These are phyloP conservation scores for Mollisia scopiformis DNA, from an alignment of 2,329 filamentous ascomycete species.

Conservation along the genomic window DNA sequence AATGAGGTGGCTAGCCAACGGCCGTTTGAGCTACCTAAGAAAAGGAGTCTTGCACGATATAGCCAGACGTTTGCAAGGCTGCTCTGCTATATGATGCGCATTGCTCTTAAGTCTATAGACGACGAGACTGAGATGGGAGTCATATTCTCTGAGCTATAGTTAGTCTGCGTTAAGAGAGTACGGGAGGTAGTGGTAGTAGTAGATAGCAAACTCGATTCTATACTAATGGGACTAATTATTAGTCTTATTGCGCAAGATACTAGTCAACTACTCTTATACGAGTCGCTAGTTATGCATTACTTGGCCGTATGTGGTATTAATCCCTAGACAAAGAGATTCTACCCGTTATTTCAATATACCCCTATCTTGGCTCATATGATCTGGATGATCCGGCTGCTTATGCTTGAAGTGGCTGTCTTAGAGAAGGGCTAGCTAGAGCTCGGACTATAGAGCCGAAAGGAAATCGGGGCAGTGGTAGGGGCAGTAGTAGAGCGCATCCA, in stretches of 20 bases:
- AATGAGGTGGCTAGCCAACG: neutral
- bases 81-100: neutral
- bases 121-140: neutral
- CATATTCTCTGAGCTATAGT: neutral
- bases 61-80: neutral
- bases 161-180: neutral
- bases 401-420: conserved; percentile 4
- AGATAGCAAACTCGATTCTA: no score
- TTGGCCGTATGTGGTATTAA: neutral
- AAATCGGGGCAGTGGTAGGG: no score
- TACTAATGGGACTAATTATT: neutral
- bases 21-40: neutral
- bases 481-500: neutral
- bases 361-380: neutral
- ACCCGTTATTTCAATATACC: neutral
- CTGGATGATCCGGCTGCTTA: neutral
- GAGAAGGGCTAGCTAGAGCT: neutral
- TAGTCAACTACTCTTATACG: neutral
- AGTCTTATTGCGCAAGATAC: neutral
- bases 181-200: neutral
- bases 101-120: neutral
- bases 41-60: neutral
- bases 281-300: neutral
- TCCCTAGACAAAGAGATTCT: neutral
- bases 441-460: neutral